Base-by-base conservation (phyloP, 345 rosid genomes). In the Sonneratia alba region DNA sequence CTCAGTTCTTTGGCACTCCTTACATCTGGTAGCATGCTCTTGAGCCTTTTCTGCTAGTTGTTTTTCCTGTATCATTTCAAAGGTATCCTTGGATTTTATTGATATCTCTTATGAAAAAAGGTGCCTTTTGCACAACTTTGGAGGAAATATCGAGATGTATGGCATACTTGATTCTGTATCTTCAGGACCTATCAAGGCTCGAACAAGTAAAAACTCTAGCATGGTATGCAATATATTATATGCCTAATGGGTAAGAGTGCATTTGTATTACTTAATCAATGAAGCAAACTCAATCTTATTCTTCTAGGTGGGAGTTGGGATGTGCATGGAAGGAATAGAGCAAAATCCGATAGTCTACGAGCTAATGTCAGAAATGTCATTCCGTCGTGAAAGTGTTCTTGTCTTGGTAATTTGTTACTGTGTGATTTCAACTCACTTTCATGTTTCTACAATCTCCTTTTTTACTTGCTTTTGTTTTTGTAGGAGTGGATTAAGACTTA, bases 241-340 rank as follows among this genome's bases (percentile, higher is more conserved):
- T 47, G 61, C 36, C 75, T 69, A 34, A 47, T 45, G 22, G n/a
- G 9, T 75, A 62, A 27, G 32, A 27, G 18, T 5, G 38, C 7
- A 3, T 12, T 62, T 62, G 10, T 62, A 34, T 27, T 62, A 15
- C 48, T 18, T 40, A 24, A 1, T 36, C 34, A 42, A 15, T 66
- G 68, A 66, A 42, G 9, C 64, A 73, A 18, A 15, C 48, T 18
- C 9, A 53, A 71, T 69, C 32, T 61, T 24, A 57, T 63, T 67
- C 47, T 45, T 71, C 70, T 75, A 91, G 98, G 93, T 93, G 27
- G 98, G 98, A 70, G 94, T 94, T 77, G 98, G 98, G 73, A 83
- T 86, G 89, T 94, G 98, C 86, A 88, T 88, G 97, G 98, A 94
- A 77, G 97, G 98, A 69, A 91, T 91, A 78, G 98, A 94, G 83